phyloP scores from a whole-genome alignment of 1,139 yeast genomes.

The Scheffersomyces lignicola region DNA sequence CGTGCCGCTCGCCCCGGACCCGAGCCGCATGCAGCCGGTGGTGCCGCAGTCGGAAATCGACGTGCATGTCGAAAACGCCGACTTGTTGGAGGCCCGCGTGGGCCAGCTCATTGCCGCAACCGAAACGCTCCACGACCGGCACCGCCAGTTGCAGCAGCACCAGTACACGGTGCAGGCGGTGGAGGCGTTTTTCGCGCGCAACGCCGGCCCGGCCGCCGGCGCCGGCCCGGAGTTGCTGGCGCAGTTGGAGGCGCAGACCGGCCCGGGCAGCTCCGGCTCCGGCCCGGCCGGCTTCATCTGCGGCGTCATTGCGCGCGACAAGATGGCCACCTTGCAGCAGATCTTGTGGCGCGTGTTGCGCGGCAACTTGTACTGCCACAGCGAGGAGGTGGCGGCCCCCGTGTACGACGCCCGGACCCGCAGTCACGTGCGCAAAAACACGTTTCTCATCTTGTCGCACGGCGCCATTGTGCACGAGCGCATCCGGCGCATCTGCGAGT shows the following conservation, averaged over 20 bases:
- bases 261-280: conserved; percentile 13
- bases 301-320: conserved; percentile 79
- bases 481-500: conserved; percentile 45
- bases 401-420: conserved; percentile 39
- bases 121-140: conserved; percentile 33
- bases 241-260: conserved; percentile 29
- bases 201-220: conserved; percentile 23
- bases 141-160: conserved; percentile 38
- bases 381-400: conserved; percentile 60
- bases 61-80: conserved; percentile 67
- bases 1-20: conserved; percentile 44
- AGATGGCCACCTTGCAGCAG: conserved; percentile 72
- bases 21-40: conserved; percentile 40
- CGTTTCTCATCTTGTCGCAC: conserved; percentile 48
- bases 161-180: conserved; percentile 55
- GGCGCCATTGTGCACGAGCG: conserved; percentile 43
- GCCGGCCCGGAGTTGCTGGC: conserved; percentile 21
- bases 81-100: conserved; percentile 47
- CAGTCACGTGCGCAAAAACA: conserved; percentile 33
- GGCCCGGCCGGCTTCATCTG: conserved; percentile 55
- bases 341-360: conserved; percentile 91
- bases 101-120: conserved; percentile 40
- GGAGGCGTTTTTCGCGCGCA: conserved; percentile 58
- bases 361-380: conserved; percentile 81
- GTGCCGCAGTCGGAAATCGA: conserved; percentile 70